Evolutionary conservation across 805 yeast genomes (phyloP).

Genomic region (Spathaspora hagerdaliae): DNA sequence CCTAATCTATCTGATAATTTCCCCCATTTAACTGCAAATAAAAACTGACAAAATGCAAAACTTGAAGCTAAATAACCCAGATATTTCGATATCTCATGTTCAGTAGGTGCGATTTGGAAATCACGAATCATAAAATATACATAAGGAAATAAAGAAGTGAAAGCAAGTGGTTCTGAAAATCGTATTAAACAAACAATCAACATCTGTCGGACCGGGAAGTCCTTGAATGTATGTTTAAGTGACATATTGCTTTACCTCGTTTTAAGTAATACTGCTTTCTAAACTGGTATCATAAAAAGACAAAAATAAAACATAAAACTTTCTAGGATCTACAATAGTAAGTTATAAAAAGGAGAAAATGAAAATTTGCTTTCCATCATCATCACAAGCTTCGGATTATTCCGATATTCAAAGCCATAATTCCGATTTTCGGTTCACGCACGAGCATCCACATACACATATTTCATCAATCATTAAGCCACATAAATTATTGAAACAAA

Average conservation of each 20-base stretch:
- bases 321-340: too few species aligned
- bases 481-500: too few species aligned
- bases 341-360: too few species aligned
- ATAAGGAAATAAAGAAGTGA: slow-evolving; percentile 26
- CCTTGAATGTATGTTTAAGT: slow-evolving; percentile 45
- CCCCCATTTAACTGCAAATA: slow-evolving; percentile 27
- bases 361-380: too few species aligned
- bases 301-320: too few species aligned
- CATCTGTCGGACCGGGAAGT: slow-evolving; percentile 51
- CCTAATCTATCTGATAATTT: slow-evolving; percentile 25
- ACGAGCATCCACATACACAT: too few species aligned
- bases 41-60: slow-evolving; percentile 20
- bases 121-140: slow-evolving; percentile 23
- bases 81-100: slow-evolving; percentile 16
- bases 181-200: slow-evolving; percentile 35
- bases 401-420: too few species aligned
- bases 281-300: too few species aligned
- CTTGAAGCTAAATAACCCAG: slow-evolving; percentile 18
- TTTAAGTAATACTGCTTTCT: too few species aligned
- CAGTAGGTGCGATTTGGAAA: slow-evolving; percentile 15
- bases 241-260: background rate
- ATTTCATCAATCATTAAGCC: too few species aligned
- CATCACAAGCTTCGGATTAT: too few species aligned
- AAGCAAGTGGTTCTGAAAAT: slow-evolving; percentile 47
- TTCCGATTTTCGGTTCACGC: too few species aligned